Percentiles rank a stretch among this genome's conserved stretches.
phyloP scores from a whole-genome alignment of 2,329 filamentous ascomycete genomes.

The Annulohypoxylon truncatum region DNA sequence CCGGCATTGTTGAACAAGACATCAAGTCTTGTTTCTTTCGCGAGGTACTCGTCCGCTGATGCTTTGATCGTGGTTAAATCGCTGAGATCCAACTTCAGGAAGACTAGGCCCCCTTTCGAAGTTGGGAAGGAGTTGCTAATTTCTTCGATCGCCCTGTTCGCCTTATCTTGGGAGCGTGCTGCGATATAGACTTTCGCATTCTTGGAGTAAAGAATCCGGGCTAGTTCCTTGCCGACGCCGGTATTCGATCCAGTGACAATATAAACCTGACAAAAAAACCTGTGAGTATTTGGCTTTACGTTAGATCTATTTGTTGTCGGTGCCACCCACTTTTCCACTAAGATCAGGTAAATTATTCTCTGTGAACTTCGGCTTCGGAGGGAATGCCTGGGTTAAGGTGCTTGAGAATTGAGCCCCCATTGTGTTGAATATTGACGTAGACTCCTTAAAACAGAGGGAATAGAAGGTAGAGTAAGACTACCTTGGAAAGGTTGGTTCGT shows the following conservation, averaged over 20 bases:
- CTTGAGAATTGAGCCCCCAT: constrained; percentile 32
- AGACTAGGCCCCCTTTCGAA: constrained; percentile 52
- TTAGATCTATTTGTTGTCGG: neutral
- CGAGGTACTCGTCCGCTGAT: constrained; percentile 52
- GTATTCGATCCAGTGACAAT: constrained; percentile 43
- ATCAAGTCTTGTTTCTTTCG: constrained; percentile 52
- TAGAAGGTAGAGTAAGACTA: neutral
- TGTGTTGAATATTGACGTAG: neutral
- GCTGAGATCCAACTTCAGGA: constrained; percentile 53
- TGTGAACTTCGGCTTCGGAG: constrained; percentile 32
- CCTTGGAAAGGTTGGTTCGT: neutral
- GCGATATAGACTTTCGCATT: constrained; percentile 59
- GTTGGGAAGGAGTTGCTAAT: constrained; percentile 49
- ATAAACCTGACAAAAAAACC: constrained; percentile 18
- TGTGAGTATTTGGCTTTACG: neutral
- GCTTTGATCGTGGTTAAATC: constrained; percentile 55
- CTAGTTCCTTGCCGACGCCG: constrained; percentile 56
- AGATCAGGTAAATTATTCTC: constrained; percentile 36
- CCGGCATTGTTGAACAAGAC: constrained; percentile 57
- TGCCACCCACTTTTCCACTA: constrained; percentile 30
- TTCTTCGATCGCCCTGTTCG: constrained; percentile 52
- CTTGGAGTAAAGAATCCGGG: constrained; percentile 54
- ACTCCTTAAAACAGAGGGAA: neutral
- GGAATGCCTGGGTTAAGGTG: constrained; percentile 22
- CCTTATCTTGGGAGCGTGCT: constrained; percentile 55